Evolutionary conservation across 192 early-diverging fungal species (phyloP).

Genomic region (Chytriomyces sp.): DNA sequence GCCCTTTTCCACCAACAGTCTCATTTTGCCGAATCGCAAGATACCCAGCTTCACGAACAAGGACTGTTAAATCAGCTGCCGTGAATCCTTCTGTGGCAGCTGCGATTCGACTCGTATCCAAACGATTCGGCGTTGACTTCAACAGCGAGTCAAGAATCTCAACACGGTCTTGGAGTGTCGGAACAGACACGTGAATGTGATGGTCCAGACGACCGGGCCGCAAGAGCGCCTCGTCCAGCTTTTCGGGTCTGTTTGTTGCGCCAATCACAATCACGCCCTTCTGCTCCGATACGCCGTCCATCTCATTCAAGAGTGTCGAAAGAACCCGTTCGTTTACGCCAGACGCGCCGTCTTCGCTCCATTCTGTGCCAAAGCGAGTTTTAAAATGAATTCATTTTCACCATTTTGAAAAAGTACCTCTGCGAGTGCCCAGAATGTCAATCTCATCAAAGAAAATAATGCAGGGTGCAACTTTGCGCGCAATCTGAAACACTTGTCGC

Average conservation of each 20-base stretch:
- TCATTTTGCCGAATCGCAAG: conserved; percentile 4
- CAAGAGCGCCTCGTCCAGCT: conserved; percentile 85
- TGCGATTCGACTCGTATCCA: conserved; percentile 55
- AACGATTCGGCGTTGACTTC: conserved; percentile 20
- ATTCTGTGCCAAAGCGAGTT: conserved; percentile 31
- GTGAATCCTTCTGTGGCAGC: conserved; percentile 63
- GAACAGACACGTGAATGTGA: conserved; percentile 69
- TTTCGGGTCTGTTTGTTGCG: conserved; percentile 76
- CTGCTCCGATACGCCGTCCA: conserved; percentile 91
- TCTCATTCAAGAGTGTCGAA: conserved; percentile 89
- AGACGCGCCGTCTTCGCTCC: conserved; percentile 58
- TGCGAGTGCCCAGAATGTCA: conserved; percentile 85
- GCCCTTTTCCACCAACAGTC: background rate
- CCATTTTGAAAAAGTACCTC: conserved; percentile 51
- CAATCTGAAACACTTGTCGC: conserved; percentile 82
- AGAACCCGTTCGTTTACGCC: conserved; percentile 89
- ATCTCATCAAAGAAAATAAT: conserved; percentile 95
- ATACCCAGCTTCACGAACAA: conserved; percentile 41
- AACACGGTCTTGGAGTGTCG: conserved; percentile 50
- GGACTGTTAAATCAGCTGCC: conserved; percentile 63
- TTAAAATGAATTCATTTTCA: background rate
- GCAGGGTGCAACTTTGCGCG: conserved; percentile 84
- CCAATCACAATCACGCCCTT: conserved; percentile 82
- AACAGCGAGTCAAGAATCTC: conserved; percentile 62
- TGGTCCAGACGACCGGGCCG: conserved; percentile 88